Evolutionary conservation across 2,329 filamentous ascomycete genomes (phyloP).

Genomic region (Colletotrichum sp.): DNA sequence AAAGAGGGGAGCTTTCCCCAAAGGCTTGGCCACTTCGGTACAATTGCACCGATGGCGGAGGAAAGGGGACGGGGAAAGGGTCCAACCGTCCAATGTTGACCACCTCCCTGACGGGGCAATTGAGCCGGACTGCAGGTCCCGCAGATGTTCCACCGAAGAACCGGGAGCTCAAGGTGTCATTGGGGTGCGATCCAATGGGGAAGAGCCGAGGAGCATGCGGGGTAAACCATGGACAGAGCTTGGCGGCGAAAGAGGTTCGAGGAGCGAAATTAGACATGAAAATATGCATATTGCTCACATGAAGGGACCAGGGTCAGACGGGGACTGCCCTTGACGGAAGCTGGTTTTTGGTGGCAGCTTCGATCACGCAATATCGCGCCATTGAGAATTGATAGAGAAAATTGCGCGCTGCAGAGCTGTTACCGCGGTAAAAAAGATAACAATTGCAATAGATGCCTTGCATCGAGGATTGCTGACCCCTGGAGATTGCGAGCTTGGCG

Average conservation of each 20-base stretch:
- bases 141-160: conserved; percentile 9
- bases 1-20: neutral
- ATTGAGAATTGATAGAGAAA: neutral
- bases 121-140: conserved; percentile 13
- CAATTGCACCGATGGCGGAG: conserved; percentile 13
- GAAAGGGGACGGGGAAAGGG: neutral
- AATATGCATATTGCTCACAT: neutral
- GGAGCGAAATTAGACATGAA: conserved; percentile 8
- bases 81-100: neutral
- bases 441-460: neutral
- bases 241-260: neutral
- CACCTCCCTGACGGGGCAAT: conserved; percentile 16
- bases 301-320: neutral
- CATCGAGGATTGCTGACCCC: neutral
- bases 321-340: neutral
- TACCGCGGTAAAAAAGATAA: neutral
- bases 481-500: neutral
- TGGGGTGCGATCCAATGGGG: conserved; percentile 9
- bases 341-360: neutral
- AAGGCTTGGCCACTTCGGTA: conserved; percentile 1
- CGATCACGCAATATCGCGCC: conserved; percentile 8
- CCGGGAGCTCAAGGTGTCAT: neutral
- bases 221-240: neutral
- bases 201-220: conserved; percentile 4
- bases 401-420: neutral